Base-by-base conservation (phyloP, 2,329 filamentous ascomycete species). In the Ascochyta pisi region DNA sequence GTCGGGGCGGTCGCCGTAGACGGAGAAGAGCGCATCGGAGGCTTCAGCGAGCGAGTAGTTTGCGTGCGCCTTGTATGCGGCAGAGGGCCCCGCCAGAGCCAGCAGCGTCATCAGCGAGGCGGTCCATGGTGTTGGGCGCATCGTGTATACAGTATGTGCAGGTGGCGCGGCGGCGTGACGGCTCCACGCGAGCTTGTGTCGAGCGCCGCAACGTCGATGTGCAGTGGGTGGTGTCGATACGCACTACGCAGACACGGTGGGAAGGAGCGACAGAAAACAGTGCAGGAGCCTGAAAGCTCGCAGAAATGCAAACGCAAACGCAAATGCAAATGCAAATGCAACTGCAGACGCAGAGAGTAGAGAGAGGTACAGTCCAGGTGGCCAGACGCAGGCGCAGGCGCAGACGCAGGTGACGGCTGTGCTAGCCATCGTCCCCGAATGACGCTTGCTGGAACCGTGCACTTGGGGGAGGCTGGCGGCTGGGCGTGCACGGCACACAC, bases 1-100 rank as follows among this genome's bases (percentile, higher is more conserved):
- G 61, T 85, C 84, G 6, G 92, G 89, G 45, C 91, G 85, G 68
- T 89, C 87, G 63, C 86, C 89, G 77, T 91, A 85, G 42, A 93
- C 78, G 34, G 88, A 84, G 71, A 92, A 81, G 72, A 90, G 86
- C 38, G 67, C 58, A 8, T 68, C 61, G 33, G 73, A 69, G 31
- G 67, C 52, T 33, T 75, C 69, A 86, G 85, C 66, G 85, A 79
- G 64, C 85, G 79, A 77, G 83, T 86, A 68, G 54, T 76, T 75
- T 45, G 68, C 55, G 54, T 68, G 68, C 27, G 70, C 73, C 56
- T 69, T 71, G 53, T 72, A 62, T 27, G 73, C 69, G 51, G 53
- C 44, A 42, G 61, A 59, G 26, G 70, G 49, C 43, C 54, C 62
- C 44, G 65, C 52, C 31, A 71, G 52, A 34, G 55, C 60, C 54